Evolutionary conservation across 331 rosid species (phyloP), one percentile per base, ranked within the genome.

Genomic region (Dryas integrifolia): DNA sequence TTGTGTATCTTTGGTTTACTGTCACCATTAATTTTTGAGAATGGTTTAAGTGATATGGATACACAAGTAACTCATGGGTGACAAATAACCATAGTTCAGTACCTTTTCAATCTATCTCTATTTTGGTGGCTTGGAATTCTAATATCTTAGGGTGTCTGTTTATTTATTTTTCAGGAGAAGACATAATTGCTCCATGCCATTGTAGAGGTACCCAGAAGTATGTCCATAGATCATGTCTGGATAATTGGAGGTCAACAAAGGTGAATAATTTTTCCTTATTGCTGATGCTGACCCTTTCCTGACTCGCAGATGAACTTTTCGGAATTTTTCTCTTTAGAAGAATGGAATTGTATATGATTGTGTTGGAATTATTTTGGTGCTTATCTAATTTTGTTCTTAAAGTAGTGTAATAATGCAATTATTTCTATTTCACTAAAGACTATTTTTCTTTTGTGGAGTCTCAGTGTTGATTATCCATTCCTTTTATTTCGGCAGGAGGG

Each of bases 221-320:
- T 70, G 96, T 95, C 47, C 99, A 95, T 78, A 80, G 99, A 77
- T 89, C 93, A 53, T 95, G 99, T 80, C 96, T 95, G 48, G 99
- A 92, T 85, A 89, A 95, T 77, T 95, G 99, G 99, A 89, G 99
- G 85, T 92, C 99, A 73, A 89, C 99, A 71, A 95, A 91, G 92
- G 98, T 86, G 70, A 78, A 16, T 58, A 67, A 45, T 49, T 69
- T 61, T 64, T 69, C 30, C 55, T 52, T 38, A 21, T 57, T 3
- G 24, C 69, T 56, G 14, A 5, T 30, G 35, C 35, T 30, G 35
- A 30, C 35, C 16, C 53, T 18, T 67, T 72, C 38, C 67, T 35
- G 60, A 69, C 56, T 43, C 15, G 49, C 43, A 68, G 41, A 56
- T 45, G 15, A 58, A 15, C 64, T 10, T 38, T 26, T 48, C 26